These are phyloP conservation scores for Parasitella parasitica DNA, from an alignment of 371 early-diverging fungal species.

Conservation along the genomic window DNA sequence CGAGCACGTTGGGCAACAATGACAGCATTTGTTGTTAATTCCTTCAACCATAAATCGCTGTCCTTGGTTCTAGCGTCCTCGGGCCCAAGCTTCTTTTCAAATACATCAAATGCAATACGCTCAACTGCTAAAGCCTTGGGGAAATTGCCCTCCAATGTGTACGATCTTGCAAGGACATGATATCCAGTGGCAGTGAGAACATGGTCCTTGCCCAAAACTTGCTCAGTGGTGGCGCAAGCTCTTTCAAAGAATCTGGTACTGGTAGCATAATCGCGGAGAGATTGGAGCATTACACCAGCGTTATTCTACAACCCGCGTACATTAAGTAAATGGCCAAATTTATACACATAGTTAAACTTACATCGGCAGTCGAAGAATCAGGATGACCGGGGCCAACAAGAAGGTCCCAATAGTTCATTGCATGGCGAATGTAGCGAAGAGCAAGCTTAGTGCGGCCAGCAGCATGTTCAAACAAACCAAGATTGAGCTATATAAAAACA, in stretches of 20 bases:
- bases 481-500: conserved; percentile 57
- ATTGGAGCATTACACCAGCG: conserved; percentile 84
- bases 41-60: conserved; percentile 70
- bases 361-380: conserved; percentile 82
- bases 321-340: neutral
- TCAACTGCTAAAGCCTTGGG: conserved; percentile 74
- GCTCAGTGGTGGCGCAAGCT: conserved; percentile 68
- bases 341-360: conserved; percentile 33
- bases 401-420: conserved; percentile 80
- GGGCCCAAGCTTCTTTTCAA: conserved; percentile 64
- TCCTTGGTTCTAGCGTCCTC: conserved; percentile 77
- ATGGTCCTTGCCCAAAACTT: conserved; percentile 73
- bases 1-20: conserved; percentile 33
- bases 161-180: conserved; percentile 78
- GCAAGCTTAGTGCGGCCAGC: conserved; percentile 76
- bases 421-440: conserved; percentile 78
- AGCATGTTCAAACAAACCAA: conserved; percentile 86
- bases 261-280: conserved; percentile 62
- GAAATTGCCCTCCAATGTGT: conserved; percentile 76
- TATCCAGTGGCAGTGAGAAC: conserved; percentile 71
- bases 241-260: conserved; percentile 76
- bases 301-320: conserved; percentile 59
- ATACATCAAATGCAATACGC: conserved; percentile 71
- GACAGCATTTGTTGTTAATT: conserved; percentile 46
- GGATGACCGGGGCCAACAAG: conserved; percentile 79